Evolutionary conservation across 2,329 filamentous ascomycete genomes (phyloP).

Genomic region (Aspergillus ustus): DNA sequence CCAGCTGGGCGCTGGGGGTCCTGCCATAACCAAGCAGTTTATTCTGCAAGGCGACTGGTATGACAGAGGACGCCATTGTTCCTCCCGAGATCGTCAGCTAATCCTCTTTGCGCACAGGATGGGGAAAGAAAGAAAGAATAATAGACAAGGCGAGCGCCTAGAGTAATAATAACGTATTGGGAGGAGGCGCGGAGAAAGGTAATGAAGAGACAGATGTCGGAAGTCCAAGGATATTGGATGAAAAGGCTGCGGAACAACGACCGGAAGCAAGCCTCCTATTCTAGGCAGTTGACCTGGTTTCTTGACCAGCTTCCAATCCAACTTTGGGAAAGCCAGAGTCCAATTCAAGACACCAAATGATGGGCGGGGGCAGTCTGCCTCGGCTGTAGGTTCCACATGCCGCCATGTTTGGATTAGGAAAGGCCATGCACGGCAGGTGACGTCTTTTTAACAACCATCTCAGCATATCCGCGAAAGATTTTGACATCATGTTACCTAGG

Average conservation of each 20-base stretch:
- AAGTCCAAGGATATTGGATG: constrained; percentile 17
- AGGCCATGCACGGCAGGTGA: not conserved
- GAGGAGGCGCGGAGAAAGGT: constrained; percentile 10
- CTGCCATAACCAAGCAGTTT: constrained; percentile 47
- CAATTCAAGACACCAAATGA: not conserved
- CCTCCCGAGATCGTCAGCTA: not conserved
- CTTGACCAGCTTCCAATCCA: not conserved
- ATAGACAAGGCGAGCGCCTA: constrained; percentile 11
- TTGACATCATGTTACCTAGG: not conserved
- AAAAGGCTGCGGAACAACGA: not conserved
- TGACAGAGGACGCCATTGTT: constrained; percentile 46
- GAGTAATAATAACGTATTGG: not conserved
- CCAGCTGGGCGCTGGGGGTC: constrained; percentile 39
- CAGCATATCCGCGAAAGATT: not conserved
- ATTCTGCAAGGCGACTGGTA: constrained; percentile 50
- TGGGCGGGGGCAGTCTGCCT: constrained; percentile 3
- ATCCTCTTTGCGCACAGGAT: not conserved
- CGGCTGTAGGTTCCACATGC: constrained; percentile 22
- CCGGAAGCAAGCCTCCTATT: not conserved
- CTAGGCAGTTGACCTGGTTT: not conserved
- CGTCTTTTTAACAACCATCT: not conserved
- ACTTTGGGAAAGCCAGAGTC: not conserved
- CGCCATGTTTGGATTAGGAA: constrained; percentile 3
- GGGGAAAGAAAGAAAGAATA: not conserved
- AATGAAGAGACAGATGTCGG: constrained; percentile 21